Conservation (phyloP, 1,284 basidiomycete species). For the Cutaneotrichosporon cyanovorans region DNA sequence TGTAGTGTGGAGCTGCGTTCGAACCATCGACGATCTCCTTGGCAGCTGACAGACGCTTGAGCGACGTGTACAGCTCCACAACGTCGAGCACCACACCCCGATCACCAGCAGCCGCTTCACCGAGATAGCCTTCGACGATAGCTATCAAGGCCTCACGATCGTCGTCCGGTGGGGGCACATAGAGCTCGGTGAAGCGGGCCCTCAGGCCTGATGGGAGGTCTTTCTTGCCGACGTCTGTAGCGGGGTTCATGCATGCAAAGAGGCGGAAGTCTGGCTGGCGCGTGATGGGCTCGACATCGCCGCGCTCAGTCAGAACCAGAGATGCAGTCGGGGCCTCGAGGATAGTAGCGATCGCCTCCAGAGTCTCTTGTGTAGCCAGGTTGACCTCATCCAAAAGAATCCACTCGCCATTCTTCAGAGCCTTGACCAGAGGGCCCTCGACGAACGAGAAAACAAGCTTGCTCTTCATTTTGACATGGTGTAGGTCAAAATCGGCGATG, state of each 20-base stretch:
- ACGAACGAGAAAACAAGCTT: slow-evolving; percentile 92
- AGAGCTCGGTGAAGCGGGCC: slow-evolving; percentile 89
- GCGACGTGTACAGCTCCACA: slow-evolving; percentile 79
- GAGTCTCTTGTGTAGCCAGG: slow-evolving; percentile 84
- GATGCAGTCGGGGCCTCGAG: slow-evolving; percentile 80
- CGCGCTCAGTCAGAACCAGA: slow-evolving; percentile 88
- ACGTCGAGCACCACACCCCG: slow-evolving; percentile 82
- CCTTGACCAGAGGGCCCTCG: slow-evolving; percentile 92
- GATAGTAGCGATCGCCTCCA: slow-evolving; percentile 84
- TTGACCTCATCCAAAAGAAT: slow-evolving; percentile 96
- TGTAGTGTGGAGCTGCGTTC: slow-evolving; percentile 92
- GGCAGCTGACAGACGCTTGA: slow-evolving; percentile 69
- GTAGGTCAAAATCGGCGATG: slow-evolving; percentile 73
- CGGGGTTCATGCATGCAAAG: slow-evolving; percentile 99
- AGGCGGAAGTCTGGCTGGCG: slow-evolving; percentile 92
- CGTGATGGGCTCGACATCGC: slow-evolving; percentile 79
- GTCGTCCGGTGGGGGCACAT: slow-evolving; percentile 85
- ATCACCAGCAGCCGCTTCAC: slow-evolving; percentile 73
- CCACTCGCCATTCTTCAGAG: slow-evolving; percentile 85
- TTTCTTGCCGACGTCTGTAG: slow-evolving; percentile 97
- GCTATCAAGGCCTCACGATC: slow-evolving; percentile 82
- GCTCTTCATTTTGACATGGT: slow-evolving; percentile 73
- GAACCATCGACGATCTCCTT: slow-evolving; percentile 90
- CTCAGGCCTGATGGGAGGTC: slow-evolving; percentile 87
- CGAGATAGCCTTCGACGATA: slow-evolving; percentile 88